Evolutionary conservation across 768 basidiomycete species (phyloP).

Genomic region (Calvatia gigantea): DNA sequence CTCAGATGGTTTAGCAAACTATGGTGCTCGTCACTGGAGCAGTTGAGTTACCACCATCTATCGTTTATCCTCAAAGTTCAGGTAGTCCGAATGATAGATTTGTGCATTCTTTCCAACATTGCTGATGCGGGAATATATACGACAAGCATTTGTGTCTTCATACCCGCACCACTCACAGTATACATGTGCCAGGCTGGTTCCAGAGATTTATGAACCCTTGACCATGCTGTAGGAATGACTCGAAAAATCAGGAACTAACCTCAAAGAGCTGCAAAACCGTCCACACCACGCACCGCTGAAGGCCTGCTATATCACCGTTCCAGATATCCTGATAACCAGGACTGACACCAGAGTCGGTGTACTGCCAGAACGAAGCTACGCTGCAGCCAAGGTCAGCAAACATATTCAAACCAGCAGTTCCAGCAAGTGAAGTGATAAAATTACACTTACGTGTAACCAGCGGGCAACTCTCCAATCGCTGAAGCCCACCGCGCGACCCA

Average conservation of each 20-base stretch:
- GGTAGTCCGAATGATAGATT: no score
- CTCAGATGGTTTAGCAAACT: no score
- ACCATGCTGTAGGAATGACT: not conserved
- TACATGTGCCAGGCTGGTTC: no score
- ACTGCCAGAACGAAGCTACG: slow-evolving; percentile 54
- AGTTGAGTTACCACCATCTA: no score
- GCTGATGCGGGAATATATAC: no score
- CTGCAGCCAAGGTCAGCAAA: slow-evolving; percentile 27
- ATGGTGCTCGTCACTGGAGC: no score
- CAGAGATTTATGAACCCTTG: slow-evolving; percentile 1
- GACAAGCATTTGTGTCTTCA: no score
- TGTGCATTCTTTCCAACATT: no score
- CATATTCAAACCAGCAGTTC: not conserved
- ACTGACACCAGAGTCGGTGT: slow-evolving; percentile 35
- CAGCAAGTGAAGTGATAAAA: not conserved
- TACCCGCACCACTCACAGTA: no score
- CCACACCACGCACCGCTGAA: slow-evolving; percentile 2
- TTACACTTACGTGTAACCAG: slow-evolving; percentile 46
- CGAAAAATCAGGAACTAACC: not conserved
- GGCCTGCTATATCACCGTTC: slow-evolving; percentile 35
- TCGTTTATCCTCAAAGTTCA: no score
- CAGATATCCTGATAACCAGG: slow-evolving; percentile 55
- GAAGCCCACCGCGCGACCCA: slow-evolving; percentile 58
- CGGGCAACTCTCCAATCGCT: slow-evolving; percentile 49
- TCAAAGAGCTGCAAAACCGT: not conserved